Percentiles rank a stretch among this genome's conserved stretches.
Evolutionary conservation across 2,329 filamentous ascomycete species (phyloP).

Genomic region (Apiospora malaysiana): DNA sequence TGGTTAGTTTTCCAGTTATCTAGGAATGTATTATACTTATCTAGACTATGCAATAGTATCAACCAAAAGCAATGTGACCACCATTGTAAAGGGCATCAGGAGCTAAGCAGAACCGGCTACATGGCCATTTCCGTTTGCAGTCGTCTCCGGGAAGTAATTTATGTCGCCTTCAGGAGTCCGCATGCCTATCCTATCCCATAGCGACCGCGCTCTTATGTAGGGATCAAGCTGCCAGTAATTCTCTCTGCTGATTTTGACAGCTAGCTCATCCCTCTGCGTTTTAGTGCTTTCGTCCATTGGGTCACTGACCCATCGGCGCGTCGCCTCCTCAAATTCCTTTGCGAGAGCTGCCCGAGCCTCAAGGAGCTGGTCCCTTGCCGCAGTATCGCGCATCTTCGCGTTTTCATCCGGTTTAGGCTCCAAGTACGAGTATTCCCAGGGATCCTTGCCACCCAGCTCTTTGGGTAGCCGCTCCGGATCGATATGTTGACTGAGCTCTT

Average conservation of each 20-base stretch:
- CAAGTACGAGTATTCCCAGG: constrained; percentile 80
- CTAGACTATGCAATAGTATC: too few species aligned
- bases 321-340: constrained; percentile 72
- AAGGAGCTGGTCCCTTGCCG: constrained; percentile 65
- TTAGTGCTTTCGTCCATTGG: constrained; percentile 35
- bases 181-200: constrained; percentile 80
- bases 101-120: not conserved
- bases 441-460: constrained; percentile 81
- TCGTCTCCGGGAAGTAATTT: constrained; percentile 38
- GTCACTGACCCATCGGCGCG: constrained; percentile 70
- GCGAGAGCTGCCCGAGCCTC: constrained; percentile 66
- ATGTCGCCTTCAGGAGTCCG: constrained; percentile 69
- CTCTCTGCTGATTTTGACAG: constrained; percentile 66
- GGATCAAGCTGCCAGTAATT: constrained; percentile 91
- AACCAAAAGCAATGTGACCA: not conserved
- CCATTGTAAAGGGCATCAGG: too few species aligned
- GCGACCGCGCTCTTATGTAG: constrained; percentile 77
- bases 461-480: constrained; percentile 71
- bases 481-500: constrained; percentile 79
- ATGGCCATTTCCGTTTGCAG: not conserved
- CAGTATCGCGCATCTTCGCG: constrained; percentile 66
- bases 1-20: too few species aligned
- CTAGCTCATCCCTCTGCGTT: constrained; percentile 59
- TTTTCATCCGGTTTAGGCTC: constrained; percentile 80
- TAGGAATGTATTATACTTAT: not conserved